Conservation (phyloP, 1,284 basidiomycete species). For the Microbotryum intermedium region DNA sequence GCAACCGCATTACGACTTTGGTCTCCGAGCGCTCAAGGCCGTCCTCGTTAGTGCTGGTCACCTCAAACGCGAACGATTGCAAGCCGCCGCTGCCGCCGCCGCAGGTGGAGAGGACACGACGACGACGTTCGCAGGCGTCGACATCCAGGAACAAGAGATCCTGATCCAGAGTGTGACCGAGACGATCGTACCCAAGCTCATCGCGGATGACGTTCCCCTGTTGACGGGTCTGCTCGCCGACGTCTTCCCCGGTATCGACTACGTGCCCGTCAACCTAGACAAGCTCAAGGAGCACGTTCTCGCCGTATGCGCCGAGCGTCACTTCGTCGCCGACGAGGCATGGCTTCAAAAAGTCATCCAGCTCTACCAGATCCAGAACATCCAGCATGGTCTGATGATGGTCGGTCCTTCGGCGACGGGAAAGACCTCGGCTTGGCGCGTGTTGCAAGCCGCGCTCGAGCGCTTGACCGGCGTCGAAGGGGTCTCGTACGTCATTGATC, state of each 20-base stretch:
- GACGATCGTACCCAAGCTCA: slow-evolving; percentile 95
- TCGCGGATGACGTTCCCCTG: slow-evolving; percentile 92
- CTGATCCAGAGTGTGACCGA: slow-evolving; percentile 99
- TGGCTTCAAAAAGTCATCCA: slow-evolving; percentile 97
- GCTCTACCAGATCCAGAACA: slow-evolving; percentile 98
- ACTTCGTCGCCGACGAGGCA: slow-evolving; percentile 72
- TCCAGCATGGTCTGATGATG: slow-evolving; percentile 99
- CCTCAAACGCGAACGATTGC: slow-evolving; percentile 82
- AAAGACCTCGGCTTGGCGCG: slow-evolving; percentile 96
- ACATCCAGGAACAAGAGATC: slow-evolving; percentile 83
- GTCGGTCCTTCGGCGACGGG: slow-evolving; percentile 95
- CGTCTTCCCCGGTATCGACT: slow-evolving; percentile 93
- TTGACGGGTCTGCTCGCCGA: slow-evolving; percentile 86
- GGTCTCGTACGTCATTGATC: slow-evolving; percentile 93
- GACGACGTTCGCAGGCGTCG: slow-evolving; percentile 46
- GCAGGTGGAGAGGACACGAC: slow-evolving; percentile 41
- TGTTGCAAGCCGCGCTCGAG: slow-evolving; percentile 82
- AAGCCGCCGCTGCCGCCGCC: slow-evolving; percentile 39
- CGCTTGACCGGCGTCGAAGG: slow-evolving; percentile 86
- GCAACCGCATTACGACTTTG: slow-evolving; percentile 99
- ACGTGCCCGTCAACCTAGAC: slow-evolving; percentile 79
- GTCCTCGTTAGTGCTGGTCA: slow-evolving; percentile 96
- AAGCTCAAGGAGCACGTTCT: slow-evolving; percentile 73
- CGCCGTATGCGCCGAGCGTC: slow-evolving; percentile 76
- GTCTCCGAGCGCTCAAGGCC: slow-evolving; percentile 92